These are phyloP conservation scores for Aureobasidium sp. DNA, from an alignment of 2,329 filamentous ascomycete genomes.

Conservation along the genomic window DNA sequence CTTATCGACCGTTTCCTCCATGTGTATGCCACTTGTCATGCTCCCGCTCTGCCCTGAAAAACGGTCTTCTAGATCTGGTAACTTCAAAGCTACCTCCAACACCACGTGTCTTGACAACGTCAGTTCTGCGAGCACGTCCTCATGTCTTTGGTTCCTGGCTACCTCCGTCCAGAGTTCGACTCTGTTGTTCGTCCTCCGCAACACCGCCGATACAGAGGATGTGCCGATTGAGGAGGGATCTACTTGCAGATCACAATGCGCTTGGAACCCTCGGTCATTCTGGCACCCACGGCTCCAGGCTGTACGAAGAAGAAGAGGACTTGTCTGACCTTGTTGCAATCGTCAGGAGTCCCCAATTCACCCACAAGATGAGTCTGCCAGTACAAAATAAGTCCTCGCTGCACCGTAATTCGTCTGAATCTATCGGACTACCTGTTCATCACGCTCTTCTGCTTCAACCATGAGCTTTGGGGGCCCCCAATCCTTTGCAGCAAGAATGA, in stretches of 20 bases:
- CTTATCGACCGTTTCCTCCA: constrained; percentile 5
- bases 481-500: no score
- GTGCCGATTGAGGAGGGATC: not conserved
- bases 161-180: not conserved
- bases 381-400: no score
- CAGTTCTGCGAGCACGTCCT: constrained; percentile 10
- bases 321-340: no score
- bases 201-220: not conserved
- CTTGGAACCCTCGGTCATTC: no score
- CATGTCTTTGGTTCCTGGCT: not conserved
- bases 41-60: not conserved
- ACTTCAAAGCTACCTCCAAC: not conserved
- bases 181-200: not conserved
- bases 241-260: not conserved
- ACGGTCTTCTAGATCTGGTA: constrained; percentile 1
- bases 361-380: no score
- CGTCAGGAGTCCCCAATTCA: no score
- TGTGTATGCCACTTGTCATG: constrained; percentile 12
- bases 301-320: not conserved
- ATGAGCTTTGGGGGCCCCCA: no score
- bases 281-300: not conserved
- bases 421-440: no score
- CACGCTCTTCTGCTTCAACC: no score
- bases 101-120: constrained; percentile 11
- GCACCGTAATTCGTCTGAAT: no score